A percentile compares a stretch with the other conserved stretches of the same genome.
Conservation (phyloP, 768 basidiomycete genomes). For the Tricholoma saponaceum region DNA sequence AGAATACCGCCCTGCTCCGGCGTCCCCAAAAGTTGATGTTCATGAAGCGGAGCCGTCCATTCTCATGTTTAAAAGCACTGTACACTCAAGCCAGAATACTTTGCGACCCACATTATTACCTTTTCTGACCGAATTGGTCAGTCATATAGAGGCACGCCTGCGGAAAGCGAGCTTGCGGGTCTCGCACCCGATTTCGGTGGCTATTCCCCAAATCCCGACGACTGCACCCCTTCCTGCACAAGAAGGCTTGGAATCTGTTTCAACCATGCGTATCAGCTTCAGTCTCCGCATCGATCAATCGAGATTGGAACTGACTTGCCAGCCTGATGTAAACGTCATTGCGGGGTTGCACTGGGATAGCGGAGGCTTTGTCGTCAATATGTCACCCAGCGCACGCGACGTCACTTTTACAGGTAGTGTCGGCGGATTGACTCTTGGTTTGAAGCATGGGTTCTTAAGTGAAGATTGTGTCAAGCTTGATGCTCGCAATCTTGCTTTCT, state of each 20-base stretch:
- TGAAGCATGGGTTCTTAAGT: constrained; percentile 83
- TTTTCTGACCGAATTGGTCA: constrained; percentile 76
- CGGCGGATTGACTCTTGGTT: constrained; percentile 73
- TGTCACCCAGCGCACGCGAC: constrained; percentile 69
- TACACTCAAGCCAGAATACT: constrained; percentile 86
- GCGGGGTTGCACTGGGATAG: constrained; percentile 91
- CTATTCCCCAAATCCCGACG: constrained; percentile 8
- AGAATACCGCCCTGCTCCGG: constrained; percentile 67
- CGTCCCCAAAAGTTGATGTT: constrained; percentile 32
- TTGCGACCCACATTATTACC: constrained; percentile 79
- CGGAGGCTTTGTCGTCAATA: constrained; percentile 82
- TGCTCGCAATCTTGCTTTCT: constrained; percentile 79
- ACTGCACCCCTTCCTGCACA: constrained; percentile 8
- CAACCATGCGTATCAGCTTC: constrained; percentile 71
- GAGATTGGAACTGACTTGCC: constrained; percentile 79
- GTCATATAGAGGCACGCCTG: constrained; percentile 67
- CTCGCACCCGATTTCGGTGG: constrained; percentile 13
- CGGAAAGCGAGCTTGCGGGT: constrained; percentile 41
- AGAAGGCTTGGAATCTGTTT: constrained; percentile 25
- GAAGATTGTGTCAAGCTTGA: constrained; percentile 79
- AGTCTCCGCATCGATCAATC: constrained; percentile 92
- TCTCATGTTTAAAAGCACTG: constrained; percentile 80
- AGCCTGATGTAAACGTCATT: constrained; percentile 89
- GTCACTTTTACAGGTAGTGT: constrained; percentile 76
- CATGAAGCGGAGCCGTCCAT: constrained; percentile 46